Percentiles rank a stretch among this genome's conserved stretches.
Conservation (phyloP, 805 yeast genomes). For the Tetrapisispora pingtungensis region DNA sequence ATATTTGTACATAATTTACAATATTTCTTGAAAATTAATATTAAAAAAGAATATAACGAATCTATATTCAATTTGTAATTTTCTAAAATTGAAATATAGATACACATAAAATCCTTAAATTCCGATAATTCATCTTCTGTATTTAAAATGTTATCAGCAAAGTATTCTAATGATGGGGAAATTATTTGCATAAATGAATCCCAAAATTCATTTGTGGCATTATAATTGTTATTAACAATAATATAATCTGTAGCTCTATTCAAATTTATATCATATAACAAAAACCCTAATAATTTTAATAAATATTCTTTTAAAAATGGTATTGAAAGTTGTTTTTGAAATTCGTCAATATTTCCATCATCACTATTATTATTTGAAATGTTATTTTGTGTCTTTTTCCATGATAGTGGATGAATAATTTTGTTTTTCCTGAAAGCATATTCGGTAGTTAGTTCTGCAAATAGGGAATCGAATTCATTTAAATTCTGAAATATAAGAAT, state of each 20-base stretch:
- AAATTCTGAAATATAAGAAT: constrained; percentile 71
- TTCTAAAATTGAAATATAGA: constrained; percentile 67
- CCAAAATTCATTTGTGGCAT: constrained; percentile 59
- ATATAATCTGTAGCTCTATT: constrained; percentile 53
- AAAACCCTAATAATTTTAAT: constrained; percentile 60
- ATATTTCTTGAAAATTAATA: constrained; percentile 48
- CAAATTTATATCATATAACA: constrained; percentile 63
- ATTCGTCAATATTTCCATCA: constrained; percentile 11
- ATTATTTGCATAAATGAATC: constrained; percentile 52
- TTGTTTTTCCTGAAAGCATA: constrained; percentile 60
- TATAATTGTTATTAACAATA: constrained; percentile 49
- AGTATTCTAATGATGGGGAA: constrained; percentile 45
- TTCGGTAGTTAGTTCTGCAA: constrained; percentile 58
- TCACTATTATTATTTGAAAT: constrained; percentile 11
- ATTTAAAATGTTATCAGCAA: constrained; percentile 34
- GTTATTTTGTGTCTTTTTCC: constrained; percentile 27
- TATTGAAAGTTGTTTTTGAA: constrained; percentile 17
- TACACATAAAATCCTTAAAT: constrained; percentile 56
- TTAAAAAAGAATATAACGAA: constrained; percentile 52
- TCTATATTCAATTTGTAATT: constrained; percentile 52
- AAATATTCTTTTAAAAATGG: constrained; percentile 41
- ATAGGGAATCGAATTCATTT: constrained; percentile 51
- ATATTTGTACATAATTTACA: constrained; percentile 44
- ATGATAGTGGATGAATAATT: constrained; percentile 54
- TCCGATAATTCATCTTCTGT: constrained; percentile 38